These are phyloP conservation scores for Trametes sp. DNA, from an alignment of 1,284 basidiomycete genomes.

Conservation along the genomic window DNA sequence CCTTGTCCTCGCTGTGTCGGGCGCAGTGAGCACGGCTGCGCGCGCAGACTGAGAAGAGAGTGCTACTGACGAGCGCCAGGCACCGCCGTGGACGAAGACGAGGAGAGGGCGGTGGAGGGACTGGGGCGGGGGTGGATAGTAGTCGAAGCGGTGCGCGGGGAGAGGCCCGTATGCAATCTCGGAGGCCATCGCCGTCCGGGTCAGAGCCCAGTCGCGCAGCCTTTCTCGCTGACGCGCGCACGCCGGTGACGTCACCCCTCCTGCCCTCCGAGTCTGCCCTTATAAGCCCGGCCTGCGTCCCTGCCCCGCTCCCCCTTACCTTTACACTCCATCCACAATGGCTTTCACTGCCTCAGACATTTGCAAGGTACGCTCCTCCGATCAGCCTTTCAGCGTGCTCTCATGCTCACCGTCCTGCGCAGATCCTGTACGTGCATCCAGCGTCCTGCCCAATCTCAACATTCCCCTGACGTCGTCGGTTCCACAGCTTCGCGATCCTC, in stretches of 20 bases:
- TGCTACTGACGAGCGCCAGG: constrained; percentile 77
- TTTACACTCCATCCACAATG: constrained; percentile 52
- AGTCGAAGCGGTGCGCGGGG: constrained; percentile 54
- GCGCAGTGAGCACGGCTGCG: constrained; percentile 7
- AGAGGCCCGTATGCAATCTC: constrained; percentile 45
- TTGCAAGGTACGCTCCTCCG: constrained; percentile 61
- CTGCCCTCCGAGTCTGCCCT: constrained; percentile 6
- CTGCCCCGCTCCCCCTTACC: constrained; percentile 2
- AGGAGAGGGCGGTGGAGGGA: constrained; percentile 30
- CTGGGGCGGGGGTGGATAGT: constrained; percentile 45
- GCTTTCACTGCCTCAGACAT: constrained; percentile 76
- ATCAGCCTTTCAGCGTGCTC: constrained; percentile 1
- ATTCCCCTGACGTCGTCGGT: background rate
- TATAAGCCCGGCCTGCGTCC: constrained; percentile 23
- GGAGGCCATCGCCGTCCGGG: constrained; percentile 25
- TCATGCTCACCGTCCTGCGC: constrained; percentile 7
- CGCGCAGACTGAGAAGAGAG: constrained; percentile 11
- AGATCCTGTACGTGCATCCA: constrained; percentile 43
- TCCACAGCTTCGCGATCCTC: constrained; percentile 67
- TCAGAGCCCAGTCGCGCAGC: constrained; percentile 16
- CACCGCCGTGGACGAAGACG: constrained; percentile 76
- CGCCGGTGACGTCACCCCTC: constrained; percentile 28
- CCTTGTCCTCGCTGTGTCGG: constrained; percentile 74
- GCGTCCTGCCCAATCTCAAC: background rate
- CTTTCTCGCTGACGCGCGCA: background rate